Evolutionary conservation across 768 basidiomycete species (phyloP).

Genomic region (Boletus rufocinnamomeus): DNA sequence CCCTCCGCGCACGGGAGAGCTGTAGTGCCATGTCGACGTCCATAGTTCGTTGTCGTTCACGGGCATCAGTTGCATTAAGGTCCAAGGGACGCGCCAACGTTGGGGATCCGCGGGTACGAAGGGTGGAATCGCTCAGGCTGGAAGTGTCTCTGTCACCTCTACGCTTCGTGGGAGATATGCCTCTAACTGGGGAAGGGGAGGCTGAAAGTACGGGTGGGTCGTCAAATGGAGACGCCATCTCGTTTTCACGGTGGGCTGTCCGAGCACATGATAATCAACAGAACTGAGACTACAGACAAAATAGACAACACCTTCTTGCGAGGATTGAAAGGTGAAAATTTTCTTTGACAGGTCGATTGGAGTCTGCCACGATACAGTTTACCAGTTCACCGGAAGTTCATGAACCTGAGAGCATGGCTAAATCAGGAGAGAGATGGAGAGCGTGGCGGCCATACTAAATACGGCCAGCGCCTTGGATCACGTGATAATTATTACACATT

Average conservation of each 20-base stretch:
- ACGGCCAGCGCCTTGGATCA: not conserved
- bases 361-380: not conserved
- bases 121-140: conserved; percentile 41
- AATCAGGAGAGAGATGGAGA: not conserved
- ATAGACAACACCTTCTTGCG: conserved; percentile 19
- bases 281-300: not conserved
- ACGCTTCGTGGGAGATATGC: conserved; percentile 43
- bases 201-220: conserved; percentile 36
- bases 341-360: not conserved
- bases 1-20: conserved; percentile 69
- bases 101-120: conserved; percentile 59
- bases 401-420: not conserved
- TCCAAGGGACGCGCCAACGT: conserved; percentile 63
- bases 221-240: conserved; percentile 43
- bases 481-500: conserved; percentile 14
- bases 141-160: conserved; percentile 34
- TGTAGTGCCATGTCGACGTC: conserved; percentile 93
- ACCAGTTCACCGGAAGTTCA: conserved; percentile 5
- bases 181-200: conserved; percentile 47
- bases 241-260: conserved; percentile 6
- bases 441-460: not conserved
- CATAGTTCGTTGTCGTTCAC: conserved; percentile 90
- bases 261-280: conserved; percentile 1
- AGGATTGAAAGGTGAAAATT: too few species aligned
- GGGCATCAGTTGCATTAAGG: conserved; percentile 68